These are phyloP conservation scores for Cudoniella acicularis DNA, from an alignment of 495 filamentous ascomycete species.

Conservation along the genomic window DNA sequence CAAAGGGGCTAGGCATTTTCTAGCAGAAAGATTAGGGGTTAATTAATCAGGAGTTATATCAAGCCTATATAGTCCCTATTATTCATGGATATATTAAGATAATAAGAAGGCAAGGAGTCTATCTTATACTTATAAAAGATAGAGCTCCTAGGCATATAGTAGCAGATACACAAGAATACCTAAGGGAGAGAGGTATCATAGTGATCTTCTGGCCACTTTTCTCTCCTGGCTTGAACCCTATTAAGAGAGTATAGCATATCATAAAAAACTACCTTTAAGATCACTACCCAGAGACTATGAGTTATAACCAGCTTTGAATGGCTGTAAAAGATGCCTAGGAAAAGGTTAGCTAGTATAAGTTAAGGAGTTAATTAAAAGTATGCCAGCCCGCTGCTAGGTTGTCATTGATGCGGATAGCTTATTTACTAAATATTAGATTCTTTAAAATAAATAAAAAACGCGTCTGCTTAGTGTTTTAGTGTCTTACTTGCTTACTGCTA, in stretches of 20 bases:
- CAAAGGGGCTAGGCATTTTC: conserved; percentile 28
- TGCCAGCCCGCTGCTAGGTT: too few relatives aligned
- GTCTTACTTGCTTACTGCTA: not conserved
- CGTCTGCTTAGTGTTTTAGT: not conserved
- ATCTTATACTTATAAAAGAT: conserved; percentile 24
- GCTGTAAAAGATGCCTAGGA: too few relatives aligned
- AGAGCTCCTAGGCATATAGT: conserved; percentile 16
- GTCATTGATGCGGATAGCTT: too few relatives aligned
- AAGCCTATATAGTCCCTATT: conserved; percentile 20
- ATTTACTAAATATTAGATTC: not conserved
- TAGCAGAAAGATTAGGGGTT: conserved; percentile 32
- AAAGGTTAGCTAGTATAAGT: too few relatives aligned
- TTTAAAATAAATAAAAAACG: not conserved
- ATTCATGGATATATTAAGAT: conserved; percentile 17
- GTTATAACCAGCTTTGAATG: too few relatives aligned
- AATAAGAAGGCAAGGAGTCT: not conserved
- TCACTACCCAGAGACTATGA: too few relatives aligned
- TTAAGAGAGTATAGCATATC: too few relatives aligned
- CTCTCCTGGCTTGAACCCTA: conserved; percentile 26
- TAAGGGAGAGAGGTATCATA: conserved; percentile 8
- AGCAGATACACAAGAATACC: not conserved
- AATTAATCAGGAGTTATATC: conserved; percentile 22
- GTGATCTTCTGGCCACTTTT: conserved; percentile 24
- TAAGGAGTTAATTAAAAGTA: too few relatives aligned
- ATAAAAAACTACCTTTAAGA: too few relatives aligned